Conservation (phyloP, 129 eudicot genomes). For the Artemisia tridentata region DNA sequence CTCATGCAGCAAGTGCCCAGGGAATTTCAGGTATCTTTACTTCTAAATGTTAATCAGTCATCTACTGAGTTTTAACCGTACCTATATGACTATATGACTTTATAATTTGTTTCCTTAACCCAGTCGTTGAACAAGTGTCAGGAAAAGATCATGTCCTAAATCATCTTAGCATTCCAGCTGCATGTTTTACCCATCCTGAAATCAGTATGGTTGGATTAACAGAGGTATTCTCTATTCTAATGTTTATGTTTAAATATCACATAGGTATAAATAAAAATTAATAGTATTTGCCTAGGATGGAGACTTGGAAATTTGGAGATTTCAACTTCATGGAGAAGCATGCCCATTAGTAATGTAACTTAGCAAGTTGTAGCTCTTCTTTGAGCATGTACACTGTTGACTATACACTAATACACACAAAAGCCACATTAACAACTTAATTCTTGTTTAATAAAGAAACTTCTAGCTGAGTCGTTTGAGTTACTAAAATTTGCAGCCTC, state of each 20-base stretch:
- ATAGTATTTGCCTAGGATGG: too few relatives aligned
- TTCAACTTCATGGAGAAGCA: too few relatives aligned
- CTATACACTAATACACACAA: too few relatives aligned
- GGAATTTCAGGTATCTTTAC: constrained; percentile 78
- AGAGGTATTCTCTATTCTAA: constrained; percentile 51
- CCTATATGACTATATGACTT: constrained; percentile 21
- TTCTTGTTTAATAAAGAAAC: too few relatives aligned
- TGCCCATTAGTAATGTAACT: too few relatives aligned
- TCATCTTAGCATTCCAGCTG: constrained; percentile 96
- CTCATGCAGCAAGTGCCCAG: constrained; percentile 99
- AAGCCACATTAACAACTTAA: too few relatives aligned
- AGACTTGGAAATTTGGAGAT: too few relatives aligned
- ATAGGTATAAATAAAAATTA: too few relatives aligned
- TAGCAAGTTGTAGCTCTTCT: too few relatives aligned
- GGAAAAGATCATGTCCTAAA: constrained; percentile 86
- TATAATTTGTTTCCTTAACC: constrained; percentile 16
- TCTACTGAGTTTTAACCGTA: background rate
- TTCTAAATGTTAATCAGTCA: background rate
- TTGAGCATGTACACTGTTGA: too few relatives aligned
- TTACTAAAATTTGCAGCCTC: constrained; percentile 36
- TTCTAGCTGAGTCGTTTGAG: too few relatives aligned
- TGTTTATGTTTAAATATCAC: too few relatives aligned
- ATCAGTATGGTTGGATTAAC: constrained; percentile 98
- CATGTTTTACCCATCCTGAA: constrained; percentile 99
- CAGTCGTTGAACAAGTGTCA: constrained; percentile 92